phyloP scores from a whole-genome alignment of 163 green algal genomes.

The Scenedesmus sp. region DNA sequence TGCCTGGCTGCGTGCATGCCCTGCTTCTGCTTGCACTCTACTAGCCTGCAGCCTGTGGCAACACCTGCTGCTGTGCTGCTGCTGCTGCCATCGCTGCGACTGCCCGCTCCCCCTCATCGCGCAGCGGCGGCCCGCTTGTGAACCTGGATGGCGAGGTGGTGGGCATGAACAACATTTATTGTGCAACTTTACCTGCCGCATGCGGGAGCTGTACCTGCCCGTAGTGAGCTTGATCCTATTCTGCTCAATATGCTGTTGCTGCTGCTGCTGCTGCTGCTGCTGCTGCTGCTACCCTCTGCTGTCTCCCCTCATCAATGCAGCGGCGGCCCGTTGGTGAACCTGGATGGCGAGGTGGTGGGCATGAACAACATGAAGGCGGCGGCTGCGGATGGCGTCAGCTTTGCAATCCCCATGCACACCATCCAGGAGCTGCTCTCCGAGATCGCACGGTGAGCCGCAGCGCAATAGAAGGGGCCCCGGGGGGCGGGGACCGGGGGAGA shows the following conservation, averaged over 20 bases:
- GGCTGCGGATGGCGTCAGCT: constrained; percentile 86
- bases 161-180: constrained; percentile 66
- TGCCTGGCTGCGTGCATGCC: not conserved
- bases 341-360: constrained; percentile 85
- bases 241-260: too few species aligned
- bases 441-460: constrained; percentile 51
- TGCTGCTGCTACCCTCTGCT: not conserved
- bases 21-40: too few species aligned
- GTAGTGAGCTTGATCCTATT: too few species aligned
- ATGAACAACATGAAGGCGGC: constrained; percentile 86
- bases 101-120: too few species aligned
- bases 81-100: too few species aligned
- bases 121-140: constrained; percentile 76
- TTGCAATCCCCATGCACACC: constrained; percentile 92
- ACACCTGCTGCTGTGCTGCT: too few species aligned
- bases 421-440: constrained; percentile 80
- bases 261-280: not conserved
- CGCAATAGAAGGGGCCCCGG: too few species aligned
- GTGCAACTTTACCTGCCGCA: too few species aligned
- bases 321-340: constrained; percentile 86
- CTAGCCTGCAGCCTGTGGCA: too few species aligned
- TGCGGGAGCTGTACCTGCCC: too few species aligned
- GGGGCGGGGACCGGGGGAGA: too few species aligned
- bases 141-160: constrained; percentile 88
- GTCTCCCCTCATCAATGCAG: not conserved